A percentile compares a stretch with the other conserved stretches of the same genome.
phyloP scores from a whole-genome alignment of 805 yeast species.

The Myxozyma mucilagina region DNA sequence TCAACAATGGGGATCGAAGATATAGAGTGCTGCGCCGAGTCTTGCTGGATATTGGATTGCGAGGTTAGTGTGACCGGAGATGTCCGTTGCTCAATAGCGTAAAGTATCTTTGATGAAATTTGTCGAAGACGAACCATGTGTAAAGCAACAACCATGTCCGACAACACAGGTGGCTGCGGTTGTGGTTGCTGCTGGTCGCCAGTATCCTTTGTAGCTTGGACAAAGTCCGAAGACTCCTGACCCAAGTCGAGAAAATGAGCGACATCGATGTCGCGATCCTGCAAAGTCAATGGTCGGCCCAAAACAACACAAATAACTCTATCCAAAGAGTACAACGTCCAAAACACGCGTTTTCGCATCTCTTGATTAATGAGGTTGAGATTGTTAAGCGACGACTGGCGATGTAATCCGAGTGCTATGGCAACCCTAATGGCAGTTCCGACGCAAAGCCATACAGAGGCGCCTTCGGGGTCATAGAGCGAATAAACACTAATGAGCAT shows the following conservation, averaged over 20 bases:
- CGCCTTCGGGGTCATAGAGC: conserved; percentile 34
- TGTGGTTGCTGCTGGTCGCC: neutral
- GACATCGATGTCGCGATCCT: conserved; percentile 52
- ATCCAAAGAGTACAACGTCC: conserved; percentile 37
- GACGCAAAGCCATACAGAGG: conserved; percentile 38
- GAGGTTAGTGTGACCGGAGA: neutral
- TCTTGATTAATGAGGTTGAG: conserved; percentile 32
- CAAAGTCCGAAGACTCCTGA: neutral
- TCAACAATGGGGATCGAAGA: conserved; percentile 5
- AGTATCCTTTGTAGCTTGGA: neutral
- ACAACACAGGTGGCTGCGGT: neutral
- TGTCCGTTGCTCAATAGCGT: neutral
- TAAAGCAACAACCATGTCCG: conserved; percentile 21
- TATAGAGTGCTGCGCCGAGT: too few relatives aligned
- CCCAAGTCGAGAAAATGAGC: conserved; percentile 12
- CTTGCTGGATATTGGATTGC: neutral
- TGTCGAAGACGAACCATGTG: conserved; percentile 26
- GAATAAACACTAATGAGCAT: conserved; percentile 32
- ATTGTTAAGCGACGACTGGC: conserved; percentile 27
- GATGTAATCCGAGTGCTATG: conserved; percentile 36
- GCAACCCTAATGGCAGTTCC: conserved; percentile 37
- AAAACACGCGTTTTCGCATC: conserved; percentile 34
- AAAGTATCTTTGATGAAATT: conserved; percentile 10
- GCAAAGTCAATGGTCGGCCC: conserved; percentile 52
- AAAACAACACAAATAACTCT: conserved; percentile 50